phyloP scores from a whole-genome alignment of 805 yeast species.

The Clavispora santaluciae region DNA sequence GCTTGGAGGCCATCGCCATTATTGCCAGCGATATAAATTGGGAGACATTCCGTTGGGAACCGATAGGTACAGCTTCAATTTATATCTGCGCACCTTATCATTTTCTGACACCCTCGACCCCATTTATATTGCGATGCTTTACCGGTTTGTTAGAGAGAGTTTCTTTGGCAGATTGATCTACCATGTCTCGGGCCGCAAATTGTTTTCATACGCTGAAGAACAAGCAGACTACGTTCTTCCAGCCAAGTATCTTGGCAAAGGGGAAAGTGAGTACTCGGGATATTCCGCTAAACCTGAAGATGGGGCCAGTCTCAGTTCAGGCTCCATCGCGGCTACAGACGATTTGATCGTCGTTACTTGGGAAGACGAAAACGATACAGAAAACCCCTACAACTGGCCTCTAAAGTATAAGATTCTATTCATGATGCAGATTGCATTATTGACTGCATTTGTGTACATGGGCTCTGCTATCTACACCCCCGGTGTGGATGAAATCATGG shows the following conservation, averaged over 20 bases:
- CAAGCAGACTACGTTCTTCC: constrained; percentile 24
- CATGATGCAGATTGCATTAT: constrained; percentile 35
- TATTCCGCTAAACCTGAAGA: no score
- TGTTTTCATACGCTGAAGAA: constrained; percentile 23
- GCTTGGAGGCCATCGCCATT: no score
- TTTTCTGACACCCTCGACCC: no score
- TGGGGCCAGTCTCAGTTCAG: no score
- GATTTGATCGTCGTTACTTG: constrained; percentile 18
- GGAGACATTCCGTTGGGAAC: no score
- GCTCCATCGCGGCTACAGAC: not conserved
- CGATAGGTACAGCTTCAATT: no score
- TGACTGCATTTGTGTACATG: constrained; percentile 49
- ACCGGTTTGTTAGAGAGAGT: constrained; percentile 25
- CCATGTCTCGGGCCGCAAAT: constrained; percentile 20
- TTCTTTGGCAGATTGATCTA: constrained; percentile 23
- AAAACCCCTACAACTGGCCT: constrained; percentile 58
- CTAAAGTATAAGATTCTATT: constrained; percentile 32
- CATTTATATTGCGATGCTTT: not conserved
- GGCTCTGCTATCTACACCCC: constrained; percentile 55
- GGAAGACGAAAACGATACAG: constrained; percentile 47
- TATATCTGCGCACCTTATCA: no score
- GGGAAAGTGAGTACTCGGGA: not conserved
- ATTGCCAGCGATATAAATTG: no score
- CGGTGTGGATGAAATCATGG: constrained; percentile 40
- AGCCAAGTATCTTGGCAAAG: constrained; percentile 20